Conservation (phyloP, 1,139 yeast species). For the Candida albicans region DNA sequence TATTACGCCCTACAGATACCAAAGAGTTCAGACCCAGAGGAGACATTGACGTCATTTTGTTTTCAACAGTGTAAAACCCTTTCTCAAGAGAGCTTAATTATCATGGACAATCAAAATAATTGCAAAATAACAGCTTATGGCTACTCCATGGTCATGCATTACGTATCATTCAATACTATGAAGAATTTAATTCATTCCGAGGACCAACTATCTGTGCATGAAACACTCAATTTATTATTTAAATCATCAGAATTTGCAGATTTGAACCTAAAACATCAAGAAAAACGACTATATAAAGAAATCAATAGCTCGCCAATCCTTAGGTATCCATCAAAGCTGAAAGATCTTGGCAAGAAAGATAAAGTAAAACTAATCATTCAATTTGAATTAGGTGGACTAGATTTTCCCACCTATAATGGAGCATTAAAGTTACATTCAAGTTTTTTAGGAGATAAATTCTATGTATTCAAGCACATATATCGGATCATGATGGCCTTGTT, state of each 20-base stretch:
- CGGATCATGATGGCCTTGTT: conserved; percentile 43
- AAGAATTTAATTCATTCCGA: conserved; percentile 25
- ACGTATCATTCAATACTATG: conserved; percentile 43
- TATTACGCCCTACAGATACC: conserved; percentile 27
- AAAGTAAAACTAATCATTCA: conserved; percentile 42
- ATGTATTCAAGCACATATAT: conserved; percentile 37
- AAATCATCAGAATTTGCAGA: conserved; percentile 39
- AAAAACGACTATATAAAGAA: conserved; percentile 41
- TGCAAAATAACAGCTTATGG: conserved; percentile 40
- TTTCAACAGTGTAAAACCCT: conserved; percentile 28
- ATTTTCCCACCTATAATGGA: conserved; percentile 41
- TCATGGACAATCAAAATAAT: conserved; percentile 8
- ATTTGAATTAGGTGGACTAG: conserved; percentile 48
- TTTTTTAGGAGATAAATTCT: conserved; percentile 41
- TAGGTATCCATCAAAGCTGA: conserved; percentile 27
- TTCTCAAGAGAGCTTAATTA: conserved; percentile 26
- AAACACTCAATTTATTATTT: conserved; percentile 27
- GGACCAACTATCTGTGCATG: conserved; percentile 16
- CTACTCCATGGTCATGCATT: conserved; percentile 46
- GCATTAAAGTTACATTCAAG: conserved; percentile 35
- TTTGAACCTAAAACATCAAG: conserved; percentile 40
- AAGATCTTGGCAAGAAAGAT: conserved; percentile 23
- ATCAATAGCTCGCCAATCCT: conserved; percentile 38
- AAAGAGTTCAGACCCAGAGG: conserved; percentile 18
- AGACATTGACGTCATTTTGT: conserved; percentile 29